Evolutionary conservation across 257 asterid genomes (phyloP).

Genomic region (Petunia axillaris): DNA sequence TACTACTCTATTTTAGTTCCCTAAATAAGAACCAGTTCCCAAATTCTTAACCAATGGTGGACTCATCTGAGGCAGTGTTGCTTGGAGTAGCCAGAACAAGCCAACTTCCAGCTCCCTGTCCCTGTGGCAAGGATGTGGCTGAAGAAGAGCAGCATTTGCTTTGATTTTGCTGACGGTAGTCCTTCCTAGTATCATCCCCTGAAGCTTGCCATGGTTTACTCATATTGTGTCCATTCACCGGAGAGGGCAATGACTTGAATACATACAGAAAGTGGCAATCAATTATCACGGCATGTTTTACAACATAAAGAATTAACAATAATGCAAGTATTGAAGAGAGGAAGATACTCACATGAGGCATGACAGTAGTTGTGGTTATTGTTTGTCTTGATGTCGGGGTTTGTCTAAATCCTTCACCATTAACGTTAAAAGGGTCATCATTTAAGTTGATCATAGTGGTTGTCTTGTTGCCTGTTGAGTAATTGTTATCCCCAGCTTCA

Average conservation of each 20-base stretch:
- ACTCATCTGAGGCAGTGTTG: conserved; percentile 52
- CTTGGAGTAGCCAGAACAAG: conserved; percentile 62
- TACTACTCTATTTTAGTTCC: not conserved
- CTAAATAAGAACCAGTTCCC: not conserved
- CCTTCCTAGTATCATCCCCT: conserved; percentile 22
- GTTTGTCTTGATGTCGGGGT: conserved; percentile 32
- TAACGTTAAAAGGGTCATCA: conserved; percentile 42
- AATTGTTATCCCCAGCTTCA: conserved; percentile 41
- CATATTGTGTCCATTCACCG: not conserved
- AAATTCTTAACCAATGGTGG: conserved; percentile 39
- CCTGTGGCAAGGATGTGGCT: conserved; percentile 45
- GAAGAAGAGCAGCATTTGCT: conserved; percentile 42
- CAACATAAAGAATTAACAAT: not conserved
- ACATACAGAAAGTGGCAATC: not conserved
- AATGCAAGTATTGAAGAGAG: not conserved
- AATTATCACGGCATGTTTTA: not conserved
- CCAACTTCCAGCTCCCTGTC: conserved; percentile 52
- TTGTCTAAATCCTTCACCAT: conserved; percentile 26
- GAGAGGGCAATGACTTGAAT: conserved; percentile 17
- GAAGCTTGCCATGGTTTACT: conserved; percentile 9
- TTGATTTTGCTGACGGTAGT: conserved; percentile 29
- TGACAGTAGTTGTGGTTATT: conserved; percentile 28
- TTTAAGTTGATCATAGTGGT: conserved; percentile 52
- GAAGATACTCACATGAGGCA: conserved; percentile 47
- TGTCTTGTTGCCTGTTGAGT: conserved; percentile 30